Conservation (phyloP, 305 asterid genomes). For the Fraxinus albicans region DNA sequence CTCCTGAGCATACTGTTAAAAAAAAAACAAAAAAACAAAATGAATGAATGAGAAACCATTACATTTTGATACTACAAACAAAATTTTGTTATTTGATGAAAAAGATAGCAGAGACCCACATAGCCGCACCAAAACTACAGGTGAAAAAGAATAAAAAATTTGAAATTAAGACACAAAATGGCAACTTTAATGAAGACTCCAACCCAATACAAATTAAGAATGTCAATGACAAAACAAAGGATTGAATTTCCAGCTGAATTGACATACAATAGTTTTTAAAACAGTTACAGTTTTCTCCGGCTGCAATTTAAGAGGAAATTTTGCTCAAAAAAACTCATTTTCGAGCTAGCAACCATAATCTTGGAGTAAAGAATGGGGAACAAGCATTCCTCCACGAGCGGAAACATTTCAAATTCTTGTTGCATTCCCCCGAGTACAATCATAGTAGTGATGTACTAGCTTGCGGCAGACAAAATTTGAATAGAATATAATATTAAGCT, state of each 20-base stretch:
- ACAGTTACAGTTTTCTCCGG: background rate
- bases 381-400: background rate
- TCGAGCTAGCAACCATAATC: background rate
- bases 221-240: background rate
- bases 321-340: slow-evolving; percentile 12
- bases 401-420: background rate
- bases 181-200: background rate
- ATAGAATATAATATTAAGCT: background rate
- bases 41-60: background rate
- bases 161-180: background rate
- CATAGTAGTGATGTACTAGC: background rate
- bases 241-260: background rate
- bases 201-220: background rate
- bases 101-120: background rate
- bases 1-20: slow-evolving; percentile 93
- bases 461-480: background rate
- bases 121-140: background rate
- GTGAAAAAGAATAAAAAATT: background rate
- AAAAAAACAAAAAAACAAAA: background rate
- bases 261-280: background rate
- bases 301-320: background rate
- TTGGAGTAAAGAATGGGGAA: background rate
- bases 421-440: background rate
- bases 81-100: background rate
- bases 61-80: background rate